Conservation (phyloP, 305 asterid species). For the Fraxinus floribunda region DNA sequence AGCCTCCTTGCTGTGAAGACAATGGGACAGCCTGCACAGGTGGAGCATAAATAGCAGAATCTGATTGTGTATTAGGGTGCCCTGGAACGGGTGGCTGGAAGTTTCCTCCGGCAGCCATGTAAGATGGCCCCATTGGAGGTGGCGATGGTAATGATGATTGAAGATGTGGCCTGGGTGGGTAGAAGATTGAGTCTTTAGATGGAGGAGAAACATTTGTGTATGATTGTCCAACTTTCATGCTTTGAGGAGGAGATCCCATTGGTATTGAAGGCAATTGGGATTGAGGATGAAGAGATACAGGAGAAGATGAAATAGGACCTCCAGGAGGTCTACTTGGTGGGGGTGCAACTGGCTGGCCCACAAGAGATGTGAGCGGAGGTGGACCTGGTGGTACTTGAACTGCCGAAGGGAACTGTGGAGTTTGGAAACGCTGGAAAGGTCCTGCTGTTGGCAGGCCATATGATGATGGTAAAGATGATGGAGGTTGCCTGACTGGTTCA, state of each 20-base stretch:
- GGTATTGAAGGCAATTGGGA: slow-evolving; percentile 52
- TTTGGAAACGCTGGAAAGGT: slow-evolving; percentile 54
- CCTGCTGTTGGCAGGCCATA: slow-evolving; percentile 69
- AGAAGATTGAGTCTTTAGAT: slow-evolving; percentile 40
- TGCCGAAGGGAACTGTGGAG: slow-evolving; percentile 48
- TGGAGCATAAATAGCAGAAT: slow-evolving; percentile 51
- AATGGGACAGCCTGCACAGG: slow-evolving; percentile 42
- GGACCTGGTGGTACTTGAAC: slow-evolving; percentile 38
- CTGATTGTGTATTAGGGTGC: slow-evolving; percentile 50
- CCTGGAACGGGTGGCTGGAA: slow-evolving; percentile 63
- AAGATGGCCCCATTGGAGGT: slow-evolving; percentile 41
- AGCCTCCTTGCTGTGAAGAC: slow-evolving; percentile 62
- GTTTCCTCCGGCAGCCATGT: slow-evolving; percentile 51
- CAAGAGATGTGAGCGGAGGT: slow-evolving; percentile 38
- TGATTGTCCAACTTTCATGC: slow-evolving; percentile 44
- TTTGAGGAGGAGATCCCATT: slow-evolving; percentile 70
- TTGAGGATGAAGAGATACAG: slow-evolving; percentile 44
- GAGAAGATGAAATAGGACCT: slow-evolving; percentile 38
- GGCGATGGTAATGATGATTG: slow-evolving; percentile 61
- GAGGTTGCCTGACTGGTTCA: slow-evolving; percentile 55
- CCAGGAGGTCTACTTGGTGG: slow-evolving; percentile 53
- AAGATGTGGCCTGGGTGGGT: slow-evolving; percentile 46
- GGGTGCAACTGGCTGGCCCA: slow-evolving; percentile 53
- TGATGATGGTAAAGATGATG: slow-evolving; percentile 43
- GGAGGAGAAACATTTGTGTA: slow-evolving; percentile 38